Evolutionary conservation across 257 asterid species (phyloP).

Genomic region (Solanum rostratum): DNA sequence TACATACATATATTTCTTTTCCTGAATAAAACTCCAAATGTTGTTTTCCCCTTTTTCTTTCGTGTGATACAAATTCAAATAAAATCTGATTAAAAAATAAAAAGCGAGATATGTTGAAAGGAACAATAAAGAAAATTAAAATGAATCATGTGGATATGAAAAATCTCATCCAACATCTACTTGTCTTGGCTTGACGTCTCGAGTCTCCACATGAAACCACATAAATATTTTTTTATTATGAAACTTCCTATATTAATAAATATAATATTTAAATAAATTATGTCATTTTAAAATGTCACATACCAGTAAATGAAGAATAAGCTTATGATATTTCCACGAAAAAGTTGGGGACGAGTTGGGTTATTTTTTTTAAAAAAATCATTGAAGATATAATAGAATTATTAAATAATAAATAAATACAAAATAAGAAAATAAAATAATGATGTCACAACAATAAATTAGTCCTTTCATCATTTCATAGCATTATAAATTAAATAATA

Average conservation of each 20-base stretch:
- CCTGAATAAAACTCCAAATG: background rate
- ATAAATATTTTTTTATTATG: background rate
- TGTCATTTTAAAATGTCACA: background rate
- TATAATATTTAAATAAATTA: background rate
- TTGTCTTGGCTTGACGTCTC: background rate
- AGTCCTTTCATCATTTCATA: too few species aligned
- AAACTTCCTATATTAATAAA: background rate
- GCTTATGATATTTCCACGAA: background rate
- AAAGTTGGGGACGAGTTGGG: too few species aligned
- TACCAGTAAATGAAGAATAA: background rate
- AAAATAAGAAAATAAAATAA: too few species aligned
- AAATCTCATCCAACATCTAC: background rate
- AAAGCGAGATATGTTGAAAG: background rate
- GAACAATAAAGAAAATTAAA: background rate
- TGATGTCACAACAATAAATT: too few species aligned
- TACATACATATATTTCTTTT: too few species aligned
- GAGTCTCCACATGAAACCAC: background rate
- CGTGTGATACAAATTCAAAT: background rate
- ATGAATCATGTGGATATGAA: background rate
- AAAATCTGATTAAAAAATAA: background rate
- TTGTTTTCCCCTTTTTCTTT: background rate
- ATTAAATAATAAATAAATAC: too few species aligned
- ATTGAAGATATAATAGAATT: too few species aligned
- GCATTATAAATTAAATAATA: too few species aligned
- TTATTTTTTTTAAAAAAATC: too few species aligned